Conservation (phyloP, 768 basidiomycete genomes). For the Polyporus arcularius region DNA sequence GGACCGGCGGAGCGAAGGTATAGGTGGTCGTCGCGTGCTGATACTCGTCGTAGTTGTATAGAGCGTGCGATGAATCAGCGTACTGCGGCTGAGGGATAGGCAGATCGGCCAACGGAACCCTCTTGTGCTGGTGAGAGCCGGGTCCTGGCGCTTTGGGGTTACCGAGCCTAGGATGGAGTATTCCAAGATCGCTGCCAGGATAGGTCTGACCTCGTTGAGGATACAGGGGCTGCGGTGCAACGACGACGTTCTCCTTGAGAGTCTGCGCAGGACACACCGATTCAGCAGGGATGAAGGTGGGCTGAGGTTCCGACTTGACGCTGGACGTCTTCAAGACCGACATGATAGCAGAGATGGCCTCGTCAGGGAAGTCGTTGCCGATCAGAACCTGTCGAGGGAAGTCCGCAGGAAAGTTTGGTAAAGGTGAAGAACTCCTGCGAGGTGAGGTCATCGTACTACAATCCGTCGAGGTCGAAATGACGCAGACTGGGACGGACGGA, state of each 20-base stretch:
- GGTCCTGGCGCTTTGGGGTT: neutral
- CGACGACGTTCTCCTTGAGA: neutral
- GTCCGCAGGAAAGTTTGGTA: neutral
- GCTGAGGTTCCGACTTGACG: neutral
- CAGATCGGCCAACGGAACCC: constrained; percentile 4
- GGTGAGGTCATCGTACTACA: too few species aligned
- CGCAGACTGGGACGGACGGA: too few species aligned
- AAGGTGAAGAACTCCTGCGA: neutral
- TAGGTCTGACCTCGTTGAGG: neutral
- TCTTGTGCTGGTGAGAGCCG: neutral
- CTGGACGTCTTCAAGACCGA: constrained; percentile 24
- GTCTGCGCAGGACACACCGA: neutral
- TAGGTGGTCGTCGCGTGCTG: too few species aligned
- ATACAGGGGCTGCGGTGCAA: constrained; percentile 13
- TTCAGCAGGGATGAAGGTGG: too few species aligned
- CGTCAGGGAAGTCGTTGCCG: constrained; percentile 21
- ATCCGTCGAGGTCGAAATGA: too few species aligned
- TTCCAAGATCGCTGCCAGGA: neutral
- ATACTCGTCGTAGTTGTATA: neutral
- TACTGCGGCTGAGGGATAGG: neutral
- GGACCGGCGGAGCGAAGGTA: neutral
- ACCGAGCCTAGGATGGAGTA: constrained; percentile 6
- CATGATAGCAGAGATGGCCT: constrained; percentile 28
- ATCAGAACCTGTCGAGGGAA: neutral
- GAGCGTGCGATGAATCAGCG: neutral